These are phyloP conservation scores for Fraxinus latifolia DNA, from an alignment of 305 asterid genomes.

Conservation along the genomic window DNA sequence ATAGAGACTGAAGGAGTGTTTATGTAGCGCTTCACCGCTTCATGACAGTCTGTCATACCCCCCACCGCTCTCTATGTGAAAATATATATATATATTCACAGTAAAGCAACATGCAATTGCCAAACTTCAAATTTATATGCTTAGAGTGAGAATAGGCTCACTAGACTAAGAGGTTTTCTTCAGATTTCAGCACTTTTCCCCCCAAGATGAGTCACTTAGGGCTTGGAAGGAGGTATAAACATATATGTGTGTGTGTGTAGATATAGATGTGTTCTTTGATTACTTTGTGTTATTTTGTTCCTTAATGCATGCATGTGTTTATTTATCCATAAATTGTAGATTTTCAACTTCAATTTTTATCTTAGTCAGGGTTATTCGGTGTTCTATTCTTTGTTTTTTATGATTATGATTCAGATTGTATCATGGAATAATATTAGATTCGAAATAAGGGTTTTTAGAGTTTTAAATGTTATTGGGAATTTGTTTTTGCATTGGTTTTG, in stretches of 20 bases:
- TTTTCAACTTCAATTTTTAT: background rate
- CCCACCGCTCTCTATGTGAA: background rate
- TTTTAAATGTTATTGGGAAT: too few species aligned
- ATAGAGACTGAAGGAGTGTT: background rate
- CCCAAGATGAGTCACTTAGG: constrained; percentile 31
- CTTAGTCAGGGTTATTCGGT: background rate
- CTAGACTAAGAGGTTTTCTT: background rate
- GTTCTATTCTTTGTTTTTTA: background rate
- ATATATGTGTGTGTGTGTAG: too few species aligned
- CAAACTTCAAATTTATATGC: background rate
- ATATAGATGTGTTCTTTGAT: background rate
- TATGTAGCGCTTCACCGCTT: background rate
- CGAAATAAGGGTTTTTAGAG: background rate
- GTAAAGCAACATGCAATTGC: background rate
- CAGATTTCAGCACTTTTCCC: background rate
- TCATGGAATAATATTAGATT: background rate
- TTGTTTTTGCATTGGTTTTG: background rate
- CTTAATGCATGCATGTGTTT: background rate
- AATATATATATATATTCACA: background rate
- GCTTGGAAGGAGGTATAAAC: constrained; percentile 22
- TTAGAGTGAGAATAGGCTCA: too few species aligned
- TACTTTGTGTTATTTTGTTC: background rate
- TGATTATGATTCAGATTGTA: background rate
- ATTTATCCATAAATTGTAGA: background rate
- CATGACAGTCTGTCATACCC: background rate